Base-by-base conservation (phyloP, 2,329 filamentous ascomycete species). In the Parastagonospora avenae region DNA sequence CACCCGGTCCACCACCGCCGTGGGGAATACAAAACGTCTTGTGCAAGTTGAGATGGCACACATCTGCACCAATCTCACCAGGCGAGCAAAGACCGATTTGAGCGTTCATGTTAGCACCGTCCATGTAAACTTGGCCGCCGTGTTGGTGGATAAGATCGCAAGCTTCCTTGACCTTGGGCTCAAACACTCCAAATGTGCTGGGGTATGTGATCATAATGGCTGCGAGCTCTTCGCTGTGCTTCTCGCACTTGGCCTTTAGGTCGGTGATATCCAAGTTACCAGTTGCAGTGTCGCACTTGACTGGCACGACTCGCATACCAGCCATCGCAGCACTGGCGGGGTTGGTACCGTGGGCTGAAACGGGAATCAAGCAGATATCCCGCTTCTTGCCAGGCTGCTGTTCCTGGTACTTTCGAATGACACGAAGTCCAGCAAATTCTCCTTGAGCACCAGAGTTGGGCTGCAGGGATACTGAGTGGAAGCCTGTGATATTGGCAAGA, bases 1-100 rank as follows among this genome's bases (percentile, higher is more conserved):
- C 91, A 66, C 93, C 93, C 8, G 93, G 93, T 12, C 93, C 93
- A 59, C 93, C 93, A 57, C 93, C 93, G 48, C 93, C 93, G 75
- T 97, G 93, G 40, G 93, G 93, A 67, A 97, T 97, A 73, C 93
- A 97, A 81, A 97, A 97, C 2, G 93, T 97, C 84, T 97, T 97
- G 85, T 97, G 93, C 36, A 97, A 83, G 76, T 97, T 97, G 53
- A 97, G 81, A 79, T 97, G 93, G 82, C 93, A 97, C 33, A 97
- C 92, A 72, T 97, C 93, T 28, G 93, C 93, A 15, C 93, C 93
- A 61, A 97, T 96, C 73, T 95, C 92, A 33, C 93, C 93, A 1
- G 93, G 93, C 0, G 91, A 96, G 79, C 91, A 96, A 9, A 97
- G 83, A 10, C 93, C 93, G 58, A 97, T 97, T 76, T 97, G 93